Conservation (phyloP, 805 yeast genomes). For the Danielozyma ontarioensis region DNA sequence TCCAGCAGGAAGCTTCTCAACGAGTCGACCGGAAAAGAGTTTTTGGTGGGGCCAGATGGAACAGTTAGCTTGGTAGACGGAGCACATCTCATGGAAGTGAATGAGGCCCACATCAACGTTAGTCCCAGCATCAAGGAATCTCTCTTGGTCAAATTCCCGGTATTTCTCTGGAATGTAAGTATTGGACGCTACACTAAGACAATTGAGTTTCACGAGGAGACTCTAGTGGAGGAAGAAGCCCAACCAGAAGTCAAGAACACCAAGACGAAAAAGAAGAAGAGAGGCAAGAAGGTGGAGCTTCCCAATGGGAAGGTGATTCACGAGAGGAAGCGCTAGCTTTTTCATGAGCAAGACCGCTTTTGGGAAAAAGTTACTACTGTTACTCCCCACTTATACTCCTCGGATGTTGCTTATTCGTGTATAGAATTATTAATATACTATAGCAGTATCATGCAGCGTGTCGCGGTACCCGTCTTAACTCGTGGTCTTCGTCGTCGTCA, state of each 20-base stretch:
- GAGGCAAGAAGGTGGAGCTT: slow-evolving; percentile 43
- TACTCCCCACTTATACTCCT: too few relatives aligned
- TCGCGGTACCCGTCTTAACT: slow-evolving; percentile 12
- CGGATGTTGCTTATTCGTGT: not conserved
- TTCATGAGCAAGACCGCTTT: too few relatives aligned
- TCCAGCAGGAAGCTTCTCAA: slow-evolving; percentile 39
- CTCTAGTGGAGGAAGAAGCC: slow-evolving; percentile 8
- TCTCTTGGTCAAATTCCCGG: slow-evolving; percentile 38
- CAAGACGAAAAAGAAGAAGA: slow-evolving; percentile 26
- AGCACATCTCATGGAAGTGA: slow-evolving; percentile 36
- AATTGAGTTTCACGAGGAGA: slow-evolving; percentile 9
- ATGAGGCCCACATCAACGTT: slow-evolving; percentile 42
- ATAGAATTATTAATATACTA: not conserved
- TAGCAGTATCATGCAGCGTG: not conserved
- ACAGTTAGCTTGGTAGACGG: slow-evolving; percentile 43
- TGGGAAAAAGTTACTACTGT: too few relatives aligned
- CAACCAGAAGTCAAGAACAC: slow-evolving; percentile 5
- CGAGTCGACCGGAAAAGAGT: slow-evolving; percentile 43
- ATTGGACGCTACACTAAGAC: slow-evolving; percentile 33
- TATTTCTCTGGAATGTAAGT: slow-evolving; percentile 39
- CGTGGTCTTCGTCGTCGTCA: slow-evolving; percentile 24
- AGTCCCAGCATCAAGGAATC: slow-evolving; percentile 48
- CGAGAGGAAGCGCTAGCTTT: slow-evolving; percentile 9
- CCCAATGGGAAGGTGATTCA: slow-evolving; percentile 60
- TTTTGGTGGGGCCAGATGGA: slow-evolving; percentile 55